phyloP scores from a whole-genome alignment of 805 yeast species.

The Saccharomycopsis sp. region DNA sequence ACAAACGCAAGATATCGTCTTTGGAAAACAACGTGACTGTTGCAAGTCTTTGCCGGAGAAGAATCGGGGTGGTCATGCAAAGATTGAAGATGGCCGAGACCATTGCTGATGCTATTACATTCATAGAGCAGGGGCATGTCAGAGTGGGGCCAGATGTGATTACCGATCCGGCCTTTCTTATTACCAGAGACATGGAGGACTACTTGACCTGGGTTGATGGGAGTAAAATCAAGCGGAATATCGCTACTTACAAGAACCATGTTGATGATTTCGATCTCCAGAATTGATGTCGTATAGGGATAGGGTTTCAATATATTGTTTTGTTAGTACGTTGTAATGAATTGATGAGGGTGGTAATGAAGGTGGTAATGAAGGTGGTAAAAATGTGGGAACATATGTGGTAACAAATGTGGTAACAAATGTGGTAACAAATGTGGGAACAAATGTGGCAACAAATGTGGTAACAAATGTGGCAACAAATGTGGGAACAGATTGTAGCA shows the following conservation, averaged over 20 bases:
- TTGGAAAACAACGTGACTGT: constrained; percentile 89
- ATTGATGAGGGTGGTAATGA: too few species aligned
- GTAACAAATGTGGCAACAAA: too few species aligned
- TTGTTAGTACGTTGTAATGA: too few species aligned
- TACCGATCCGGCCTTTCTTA: constrained; percentile 92
- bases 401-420: too few species aligned
- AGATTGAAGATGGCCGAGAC: constrained; percentile 90
- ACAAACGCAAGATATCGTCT: constrained; percentile 86
- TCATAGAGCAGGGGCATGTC: constrained; percentile 95
- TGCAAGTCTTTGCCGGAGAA: constrained; percentile 83
- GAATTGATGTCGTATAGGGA: too few species aligned
- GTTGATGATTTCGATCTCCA: constrained; percentile 51
- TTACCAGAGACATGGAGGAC: constrained; percentile 92
- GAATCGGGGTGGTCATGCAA: constrained; percentile 93
- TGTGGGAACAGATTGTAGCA: too few species aligned
- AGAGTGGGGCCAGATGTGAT: constrained; percentile 94
- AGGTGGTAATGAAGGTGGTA: too few species aligned
- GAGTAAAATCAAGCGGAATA: constrained; percentile 85
- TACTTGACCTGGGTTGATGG: constrained; percentile 97
- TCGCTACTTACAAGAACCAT: constrained; percentile 78
- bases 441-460: too few species aligned
- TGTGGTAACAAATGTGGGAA: too few species aligned
- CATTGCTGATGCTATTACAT: constrained; percentile 80
- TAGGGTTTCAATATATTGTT: too few species aligned
- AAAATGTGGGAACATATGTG: too few species aligned